These are phyloP conservation scores for Aspergillus pseudoterreus DNA, from an alignment of 2,329 filamentous ascomycete genomes.

Conservation along the genomic window DNA sequence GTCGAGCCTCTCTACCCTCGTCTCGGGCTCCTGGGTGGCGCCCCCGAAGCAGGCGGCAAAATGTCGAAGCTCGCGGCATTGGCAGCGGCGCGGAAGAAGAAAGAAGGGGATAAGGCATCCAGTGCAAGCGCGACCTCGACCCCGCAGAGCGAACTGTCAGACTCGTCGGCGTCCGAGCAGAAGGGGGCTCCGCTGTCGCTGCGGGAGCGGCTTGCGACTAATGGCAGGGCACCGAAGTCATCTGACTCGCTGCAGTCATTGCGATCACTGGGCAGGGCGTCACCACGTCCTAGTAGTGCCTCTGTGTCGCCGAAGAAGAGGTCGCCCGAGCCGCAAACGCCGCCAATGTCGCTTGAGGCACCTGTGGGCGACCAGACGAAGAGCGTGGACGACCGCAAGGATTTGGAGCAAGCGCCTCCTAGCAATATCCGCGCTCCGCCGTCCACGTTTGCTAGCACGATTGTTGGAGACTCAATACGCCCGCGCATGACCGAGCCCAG, in stretches of 20 bases:
- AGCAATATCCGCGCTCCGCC: constrained; percentile 42
- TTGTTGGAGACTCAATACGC: constrained; percentile 31
- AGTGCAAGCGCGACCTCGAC: constrained; percentile 6
- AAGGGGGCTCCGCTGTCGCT: constrained; percentile 30
- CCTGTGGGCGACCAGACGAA: constrained; percentile 2
- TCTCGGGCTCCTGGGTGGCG: constrained; percentile 75
- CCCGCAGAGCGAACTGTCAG: constrained; percentile 1
- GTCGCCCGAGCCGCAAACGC: constrained; percentile 15
- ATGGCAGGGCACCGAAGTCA: constrained; percentile 24
- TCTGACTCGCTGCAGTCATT: constrained; percentile 21
- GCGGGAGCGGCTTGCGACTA: constrained; percentile 35
- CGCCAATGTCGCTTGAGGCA: constrained; percentile 1
- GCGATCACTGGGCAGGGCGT: constrained; percentile 18
- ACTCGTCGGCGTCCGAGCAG: constrained; percentile 15
- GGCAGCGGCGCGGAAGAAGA: constrained; percentile 81
- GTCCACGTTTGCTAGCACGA: constrained; percentile 49
- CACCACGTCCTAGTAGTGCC: constrained; percentile 11
- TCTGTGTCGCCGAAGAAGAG: constrained; percentile 16
- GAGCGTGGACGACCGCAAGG: constrained; percentile 3
- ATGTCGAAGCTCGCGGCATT: constrained; percentile 88
- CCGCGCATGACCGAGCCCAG: constrained; percentile 29
- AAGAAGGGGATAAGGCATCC: constrained; percentile 60
- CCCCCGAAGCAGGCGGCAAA: constrained; percentile 60
- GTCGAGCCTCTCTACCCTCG: constrained; percentile 56
- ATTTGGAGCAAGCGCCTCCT: constrained; percentile 13